These are phyloP conservation scores for Nigrograna mackinnonii DNA, from an alignment of 2,329 filamentous ascomycete genomes.

Conservation along the genomic window DNA sequence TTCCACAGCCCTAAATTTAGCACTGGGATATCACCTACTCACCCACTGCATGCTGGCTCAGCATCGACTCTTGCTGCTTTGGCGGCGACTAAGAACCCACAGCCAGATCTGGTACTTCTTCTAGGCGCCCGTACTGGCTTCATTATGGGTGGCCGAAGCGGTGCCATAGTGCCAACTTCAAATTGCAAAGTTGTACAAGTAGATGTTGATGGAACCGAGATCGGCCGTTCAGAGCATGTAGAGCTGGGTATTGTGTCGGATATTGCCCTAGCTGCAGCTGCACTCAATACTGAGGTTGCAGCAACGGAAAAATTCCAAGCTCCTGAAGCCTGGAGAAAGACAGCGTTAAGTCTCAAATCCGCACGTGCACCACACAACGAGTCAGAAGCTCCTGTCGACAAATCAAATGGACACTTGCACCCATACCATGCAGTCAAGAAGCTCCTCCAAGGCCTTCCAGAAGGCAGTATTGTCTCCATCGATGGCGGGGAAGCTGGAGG, in stretches of 20 bases:
- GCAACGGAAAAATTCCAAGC: slow-evolving; percentile 14
- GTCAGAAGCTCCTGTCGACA: slow-evolving; percentile 20
- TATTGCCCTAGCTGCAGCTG: slow-evolving; percentile 28
- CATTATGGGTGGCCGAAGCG: slow-evolving; percentile 41
- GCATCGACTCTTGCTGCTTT: slow-evolving; percentile 40
- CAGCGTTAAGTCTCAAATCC: slow-evolving; percentile 23
- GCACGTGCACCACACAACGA: slow-evolving; percentile 25
- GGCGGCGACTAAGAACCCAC: slow-evolving; percentile 20
- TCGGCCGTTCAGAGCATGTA: slow-evolving; percentile 45
- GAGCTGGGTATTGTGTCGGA: slow-evolving; percentile 49
- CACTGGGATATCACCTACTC: slow-evolving; percentile 26
- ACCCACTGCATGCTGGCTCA: slow-evolving; percentile 40
- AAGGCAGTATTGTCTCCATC: slow-evolving; percentile 41
- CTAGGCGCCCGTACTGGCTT: slow-evolving; percentile 48
- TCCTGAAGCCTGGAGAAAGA: slow-evolving; percentile 27
- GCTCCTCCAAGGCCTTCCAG: slow-evolving; percentile 41
- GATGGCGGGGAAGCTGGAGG: slow-evolving; percentile 46
- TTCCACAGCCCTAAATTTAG: slow-evolving; percentile 46
- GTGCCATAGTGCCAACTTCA: slow-evolving; percentile 42
- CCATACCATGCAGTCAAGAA: slow-evolving; percentile 47
- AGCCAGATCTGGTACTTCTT: slow-evolving; percentile 47
- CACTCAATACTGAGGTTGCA: slow-evolving; percentile 24
- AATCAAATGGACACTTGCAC: slow-evolving; percentile 40
- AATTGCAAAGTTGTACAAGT: slow-evolving; percentile 46
- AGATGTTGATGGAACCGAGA: slow-evolving; percentile 52